Conservation (phyloP, 495 filamentous ascomycete species). For the Hypoxylon subgilvum region DNA sequence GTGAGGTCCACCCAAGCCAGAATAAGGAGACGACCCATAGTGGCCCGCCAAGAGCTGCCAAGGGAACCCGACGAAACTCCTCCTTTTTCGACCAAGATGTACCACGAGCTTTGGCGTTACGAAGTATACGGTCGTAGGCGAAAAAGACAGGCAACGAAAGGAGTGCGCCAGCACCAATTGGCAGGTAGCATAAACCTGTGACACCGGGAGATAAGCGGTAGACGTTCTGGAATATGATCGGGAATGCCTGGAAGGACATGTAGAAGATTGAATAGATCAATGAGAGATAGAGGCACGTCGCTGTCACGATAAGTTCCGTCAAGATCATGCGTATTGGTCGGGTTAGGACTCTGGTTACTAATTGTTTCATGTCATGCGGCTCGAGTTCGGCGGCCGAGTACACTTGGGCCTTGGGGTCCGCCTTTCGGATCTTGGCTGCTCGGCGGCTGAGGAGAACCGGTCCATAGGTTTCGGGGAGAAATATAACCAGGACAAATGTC, state of each 20-base stretch:
- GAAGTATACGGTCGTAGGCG: conserved; percentile 45
- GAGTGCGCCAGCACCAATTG: conserved; percentile 52
- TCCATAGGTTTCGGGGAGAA: conserved; percentile 68
- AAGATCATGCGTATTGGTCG: conserved; percentile 52
- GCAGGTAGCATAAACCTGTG: conserved; percentile 55
- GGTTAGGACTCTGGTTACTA: conserved; percentile 48
- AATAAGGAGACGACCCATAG: conserved; percentile 67
- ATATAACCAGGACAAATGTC: conserved; percentile 53
- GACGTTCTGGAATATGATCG: conserved; percentile 64
- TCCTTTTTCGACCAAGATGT: conserved; percentile 50
- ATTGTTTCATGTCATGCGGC: conserved; percentile 37
- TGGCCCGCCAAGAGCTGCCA: conserved; percentile 70
- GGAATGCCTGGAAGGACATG: conserved; percentile 72
- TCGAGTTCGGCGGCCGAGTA: conserved; percentile 48
- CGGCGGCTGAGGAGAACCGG: conserved; percentile 63
- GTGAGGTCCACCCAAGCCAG: conserved; percentile 75
- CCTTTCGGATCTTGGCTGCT: conserved; percentile 58
- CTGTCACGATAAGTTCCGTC: conserved; percentile 58
- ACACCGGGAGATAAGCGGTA: conserved; percentile 53
- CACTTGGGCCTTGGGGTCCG: conserved; percentile 47
- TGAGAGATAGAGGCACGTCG: conserved; percentile 70
- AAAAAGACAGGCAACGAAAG: conserved; percentile 62
- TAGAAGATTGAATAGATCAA: conserved; percentile 78
- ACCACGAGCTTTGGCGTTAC: conserved; percentile 25
- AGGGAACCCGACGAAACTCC: conserved; percentile 69